A percentile compares a stretch with the other conserved stretches of the same genome.
Conservation (phyloP, 75 land plant species). For the Picea sitchensis region DNA sequence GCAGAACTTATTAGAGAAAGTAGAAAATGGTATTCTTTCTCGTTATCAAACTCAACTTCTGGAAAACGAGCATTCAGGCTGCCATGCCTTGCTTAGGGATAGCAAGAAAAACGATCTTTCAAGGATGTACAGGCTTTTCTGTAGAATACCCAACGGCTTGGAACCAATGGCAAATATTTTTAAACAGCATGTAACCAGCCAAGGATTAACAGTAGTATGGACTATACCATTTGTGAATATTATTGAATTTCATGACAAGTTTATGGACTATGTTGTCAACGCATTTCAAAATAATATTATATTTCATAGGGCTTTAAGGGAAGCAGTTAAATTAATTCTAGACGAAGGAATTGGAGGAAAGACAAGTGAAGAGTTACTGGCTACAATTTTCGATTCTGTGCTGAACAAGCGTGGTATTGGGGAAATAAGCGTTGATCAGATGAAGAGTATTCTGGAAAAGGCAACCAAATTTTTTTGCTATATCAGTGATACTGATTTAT, state of each 20-base stretch:
- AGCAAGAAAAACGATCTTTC: conserved; percentile 89
- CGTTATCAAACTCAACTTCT: too few species aligned
- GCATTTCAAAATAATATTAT: conserved; percentile 72
- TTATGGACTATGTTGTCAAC: conserved; percentile 66
- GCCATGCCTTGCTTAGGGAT: conserved; percentile 69
- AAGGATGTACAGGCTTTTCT: conserved; percentile 81
- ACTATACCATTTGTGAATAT: conserved; percentile 20
- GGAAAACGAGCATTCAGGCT: too few species aligned
- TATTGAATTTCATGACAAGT: conserved; percentile 86
- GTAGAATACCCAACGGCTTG: conserved; percentile 63
- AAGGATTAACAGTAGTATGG: conserved; percentile 51
- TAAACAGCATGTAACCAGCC: conserved; percentile 13
- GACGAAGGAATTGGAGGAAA: conserved; percentile 83
- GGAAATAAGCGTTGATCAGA: conserved; percentile 77
- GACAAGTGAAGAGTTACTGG: conserved; percentile 77
- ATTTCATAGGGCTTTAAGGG: conserved; percentile 87
- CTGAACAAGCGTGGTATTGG: conserved; percentile 91
- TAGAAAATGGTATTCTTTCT: too few species aligned
- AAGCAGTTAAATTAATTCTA: conserved; percentile 86
- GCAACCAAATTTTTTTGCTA: conserved; percentile 86
- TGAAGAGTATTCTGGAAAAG: conserved; percentile 90
- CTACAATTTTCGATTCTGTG: conserved; percentile 82
- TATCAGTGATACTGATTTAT: conserved; percentile 81
- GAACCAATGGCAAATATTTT: conserved; percentile 80
- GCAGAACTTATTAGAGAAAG: too few species aligned